Evolutionary conservation across 163 green algal genomes (phyloP), one percentile per base, ranked within the genome.

Genomic region (Scenedesmus sp.): DNA sequence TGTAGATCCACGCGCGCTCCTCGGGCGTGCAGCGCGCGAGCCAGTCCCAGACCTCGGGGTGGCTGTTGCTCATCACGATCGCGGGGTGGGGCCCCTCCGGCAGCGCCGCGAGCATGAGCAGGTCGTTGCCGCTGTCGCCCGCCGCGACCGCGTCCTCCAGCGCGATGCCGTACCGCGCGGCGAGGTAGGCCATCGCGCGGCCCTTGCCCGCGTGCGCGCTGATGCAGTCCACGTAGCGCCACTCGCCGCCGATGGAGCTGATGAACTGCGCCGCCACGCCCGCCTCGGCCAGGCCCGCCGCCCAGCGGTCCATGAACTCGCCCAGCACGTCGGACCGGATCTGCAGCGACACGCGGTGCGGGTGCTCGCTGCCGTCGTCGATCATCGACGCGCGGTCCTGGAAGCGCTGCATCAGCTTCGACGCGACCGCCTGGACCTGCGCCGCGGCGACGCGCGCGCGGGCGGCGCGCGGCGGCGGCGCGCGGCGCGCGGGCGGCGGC

Each of bases 221-320:
- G 47, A 97, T 89, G 58, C 87, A 90, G 83, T 98, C 94, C 14
- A 98, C 78, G 76, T 97, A 98, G 47, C 92, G 87, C 87, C 93
- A 97, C 18, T 89, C 87, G 47, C 91, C 92, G 18, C 78, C 81
- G 31, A 94, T 94, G 66, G 82, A 93, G 29, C 88, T 78, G 50
- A 97, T 95, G 33, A 97, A 74, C 39, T 77, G 69, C 67, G 92
- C 88, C 85, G 93, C 71, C 31, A 84, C 74, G 14, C 78, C 63
- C 9, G 69, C 69, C 45, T 28, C 39, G 45, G 28, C 45, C 51
- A 77, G 69, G 28, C 20, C 69, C 42, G 36, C 57, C n/a, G 51
- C 45, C 69, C 69, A 77, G 17, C 26, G 56, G 11, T 17, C 24
- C 11, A 66, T 22, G 20, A 54, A 53, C 4, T 66, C 53, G 0